Evolutionary conservation across 768 basidiomycete genomes (phyloP).

Genomic region (Boletus rex-veris): DNA sequence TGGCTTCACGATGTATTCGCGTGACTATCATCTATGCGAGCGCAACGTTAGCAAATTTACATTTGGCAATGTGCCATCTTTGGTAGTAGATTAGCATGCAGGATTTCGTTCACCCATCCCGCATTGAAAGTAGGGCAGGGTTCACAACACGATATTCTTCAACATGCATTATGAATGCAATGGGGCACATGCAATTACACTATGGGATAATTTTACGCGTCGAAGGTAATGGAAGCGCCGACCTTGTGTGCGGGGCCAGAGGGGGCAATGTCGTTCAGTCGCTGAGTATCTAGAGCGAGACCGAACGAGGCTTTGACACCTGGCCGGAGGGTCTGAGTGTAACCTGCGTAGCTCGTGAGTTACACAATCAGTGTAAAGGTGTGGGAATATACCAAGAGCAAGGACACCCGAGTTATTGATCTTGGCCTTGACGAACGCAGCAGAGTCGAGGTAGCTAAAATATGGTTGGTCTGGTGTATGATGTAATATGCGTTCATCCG

Average conservation of each 20-base stretch:
- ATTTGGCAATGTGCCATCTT: neutral
- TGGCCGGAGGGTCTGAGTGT: constrained; percentile 91
- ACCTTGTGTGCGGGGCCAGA: constrained; percentile 79
- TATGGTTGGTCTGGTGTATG: neutral
- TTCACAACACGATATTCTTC: neutral
- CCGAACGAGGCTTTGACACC: constrained; percentile 93
- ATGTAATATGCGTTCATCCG: neutral
- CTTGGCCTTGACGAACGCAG: constrained; percentile 96
- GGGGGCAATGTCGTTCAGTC: constrained; percentile 70
- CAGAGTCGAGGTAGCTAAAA: constrained; percentile 72
- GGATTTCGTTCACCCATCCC: neutral
- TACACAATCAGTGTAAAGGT: neutral
- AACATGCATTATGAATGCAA: constrained; percentile 14
- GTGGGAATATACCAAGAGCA: constrained; percentile 57
- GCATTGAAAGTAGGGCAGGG: neutral
- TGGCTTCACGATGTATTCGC: constrained; percentile 81
- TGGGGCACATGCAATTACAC: constrained; percentile 14
- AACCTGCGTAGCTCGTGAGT: constrained; percentile 45
- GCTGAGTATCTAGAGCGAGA: constrained; percentile 92
- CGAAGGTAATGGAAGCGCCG: constrained; percentile 72
- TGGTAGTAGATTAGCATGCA: neutral
- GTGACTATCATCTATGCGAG: constrained; percentile 26
- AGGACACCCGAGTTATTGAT: constrained; percentile 96
- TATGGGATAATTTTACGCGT: constrained; percentile 46
- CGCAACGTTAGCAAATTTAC: too few relatives aligned